These are phyloP conservation scores for Plicaturopsis crispa DNA, from an alignment of 768 basidiomycete species.

Conservation along the genomic window DNA sequence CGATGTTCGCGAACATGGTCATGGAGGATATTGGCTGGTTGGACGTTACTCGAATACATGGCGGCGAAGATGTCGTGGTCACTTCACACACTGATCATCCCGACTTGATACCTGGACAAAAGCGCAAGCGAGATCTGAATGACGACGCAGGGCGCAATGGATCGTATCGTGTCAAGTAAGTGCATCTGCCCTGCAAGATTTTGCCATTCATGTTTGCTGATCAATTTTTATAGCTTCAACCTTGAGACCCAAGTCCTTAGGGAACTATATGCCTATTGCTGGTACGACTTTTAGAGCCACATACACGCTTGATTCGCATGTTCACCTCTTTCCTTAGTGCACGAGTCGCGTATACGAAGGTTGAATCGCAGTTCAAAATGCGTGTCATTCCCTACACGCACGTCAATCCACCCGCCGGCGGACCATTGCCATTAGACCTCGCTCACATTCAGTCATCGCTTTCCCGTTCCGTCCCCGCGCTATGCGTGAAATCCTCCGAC, in stretches of 20 bases:
- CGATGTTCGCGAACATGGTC: constrained; percentile 50
- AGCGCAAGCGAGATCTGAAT: constrained; percentile 19
- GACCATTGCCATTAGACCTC: constrained; percentile 35
- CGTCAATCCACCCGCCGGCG: constrained; percentile 49
- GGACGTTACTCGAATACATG: constrained; percentile 60
- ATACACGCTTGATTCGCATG: too few species aligned
- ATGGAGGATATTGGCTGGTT: constrained; percentile 80
- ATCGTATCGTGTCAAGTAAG: too few species aligned
- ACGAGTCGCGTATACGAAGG: constrained; percentile 82
- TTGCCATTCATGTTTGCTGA: too few species aligned
- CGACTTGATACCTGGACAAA: constrained; percentile 17
- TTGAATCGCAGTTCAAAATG: constrained; percentile 82
- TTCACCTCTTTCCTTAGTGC: constrained; percentile 54
- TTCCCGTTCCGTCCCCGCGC: constrained; percentile 70
- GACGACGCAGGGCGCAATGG: constrained; percentile 5
- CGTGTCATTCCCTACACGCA: constrained; percentile 73
- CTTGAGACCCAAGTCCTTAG: constrained; percentile 67
- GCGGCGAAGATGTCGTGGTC: constrained; percentile 22
- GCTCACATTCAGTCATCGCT: constrained; percentile 63
- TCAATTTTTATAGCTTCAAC: constrained; percentile 45
- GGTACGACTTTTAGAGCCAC: constrained; percentile 34
- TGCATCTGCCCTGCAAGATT: too few species aligned
- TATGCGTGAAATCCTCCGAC: constrained; percentile 77
- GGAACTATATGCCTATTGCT: constrained; percentile 83
- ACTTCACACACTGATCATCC: constrained; percentile 5